Base-by-base conservation (phyloP, 495 filamentous ascomycete species). In the Penicillium longicatenatum region DNA sequence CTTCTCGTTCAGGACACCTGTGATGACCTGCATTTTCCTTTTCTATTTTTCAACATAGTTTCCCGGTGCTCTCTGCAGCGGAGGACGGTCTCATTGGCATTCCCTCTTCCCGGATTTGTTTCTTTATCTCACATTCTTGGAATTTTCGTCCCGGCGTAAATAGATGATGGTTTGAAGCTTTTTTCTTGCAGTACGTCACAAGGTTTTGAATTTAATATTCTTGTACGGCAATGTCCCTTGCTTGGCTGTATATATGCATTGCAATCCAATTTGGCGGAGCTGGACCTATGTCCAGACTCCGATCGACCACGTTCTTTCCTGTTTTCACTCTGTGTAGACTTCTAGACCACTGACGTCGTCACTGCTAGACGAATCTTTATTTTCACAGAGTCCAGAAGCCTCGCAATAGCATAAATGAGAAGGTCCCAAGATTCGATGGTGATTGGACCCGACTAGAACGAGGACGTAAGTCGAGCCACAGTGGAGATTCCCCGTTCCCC, bases 1-100 rank as follows among this genome's bases (percentile, higher is more conserved):
- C 4, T 8, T 48, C 5, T 19, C 7, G 2, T 45, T n/a, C 52
- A n/a, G 57, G 47, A 55, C 61, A 54, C 54, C 57, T 59, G 59
- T 74, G 66, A 73, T 68, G 73, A 76, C 68, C 50, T 66, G 58
- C 65, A 44, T 62, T 57, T 47, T 44, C 64, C 1, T 39, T n/a
- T 39, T 1, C 4, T 39, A n/a, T 39, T 6, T n/a, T 39, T 16
- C 17, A 5, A 17, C 65, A 59, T 54, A 61, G 61, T 62, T 64
- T 58, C 51, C 42, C 62, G 53, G 66, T 62, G 51, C 59, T 63
- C 52, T 64, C 24, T 31, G 26, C 22, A 29, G 8, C 30, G 21
- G 29, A 47, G 52, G 52, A 49, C 19, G 43, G 44, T 56, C 37
- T 29, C 21, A 52, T 51, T 47, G 44, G 55, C 33, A 29, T 12